Evolutionary conservation across 1,139 yeast genomes (phyloP).

Genomic region (Geotrichum bryndzae): DNA sequence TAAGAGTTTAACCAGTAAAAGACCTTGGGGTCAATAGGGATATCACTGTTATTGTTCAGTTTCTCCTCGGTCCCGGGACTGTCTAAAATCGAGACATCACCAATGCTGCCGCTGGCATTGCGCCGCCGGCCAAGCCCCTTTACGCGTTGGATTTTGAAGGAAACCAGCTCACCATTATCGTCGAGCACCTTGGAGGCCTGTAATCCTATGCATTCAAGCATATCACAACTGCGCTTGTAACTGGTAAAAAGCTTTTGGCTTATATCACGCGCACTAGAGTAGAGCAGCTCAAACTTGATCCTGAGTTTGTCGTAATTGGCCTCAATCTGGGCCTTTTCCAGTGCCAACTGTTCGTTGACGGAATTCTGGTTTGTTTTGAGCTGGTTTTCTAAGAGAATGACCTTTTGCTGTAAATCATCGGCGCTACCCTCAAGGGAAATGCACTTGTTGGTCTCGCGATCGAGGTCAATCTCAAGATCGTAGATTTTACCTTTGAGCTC

Average conservation of each 20-base stretch:
- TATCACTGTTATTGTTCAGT: constrained; percentile 8
- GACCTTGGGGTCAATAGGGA: constrained; percentile 21
- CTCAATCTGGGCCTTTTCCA: constrained; percentile 5
- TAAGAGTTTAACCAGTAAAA: constrained; percentile 32
- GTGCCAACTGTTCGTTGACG: background rate
- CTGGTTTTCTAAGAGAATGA: constrained; percentile 1
- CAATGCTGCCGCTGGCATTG: constrained; percentile 14
- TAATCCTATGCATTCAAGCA: constrained; percentile 76
- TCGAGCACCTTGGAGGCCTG: constrained; percentile 34
- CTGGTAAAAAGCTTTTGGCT: constrained; percentile 37
- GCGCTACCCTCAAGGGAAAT: constrained; percentile 17
- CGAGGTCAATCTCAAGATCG: constrained; percentile 48
- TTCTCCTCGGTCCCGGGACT: constrained; percentile 17
- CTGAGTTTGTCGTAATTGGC: constrained; percentile 5
- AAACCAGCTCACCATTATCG: constrained; percentile 23
- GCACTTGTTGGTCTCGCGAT: constrained; percentile 23
- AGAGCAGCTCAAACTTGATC: constrained; percentile 15
- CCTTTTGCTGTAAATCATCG: constrained; percentile 10
- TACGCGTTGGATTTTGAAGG: constrained; percentile 33
- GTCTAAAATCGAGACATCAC: constrained; percentile 13
- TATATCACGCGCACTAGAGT: constrained; percentile 34
- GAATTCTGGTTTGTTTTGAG: background rate
- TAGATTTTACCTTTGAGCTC: constrained; percentile 42
- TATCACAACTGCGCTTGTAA: constrained; percentile 46
- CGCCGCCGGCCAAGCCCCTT: constrained; percentile 28